Percentiles rank a stretch among this genome's conserved stretches.
Evolutionary conservation across 257 asterid species (phyloP).

Genomic region (Primulina tabacum): DNA sequence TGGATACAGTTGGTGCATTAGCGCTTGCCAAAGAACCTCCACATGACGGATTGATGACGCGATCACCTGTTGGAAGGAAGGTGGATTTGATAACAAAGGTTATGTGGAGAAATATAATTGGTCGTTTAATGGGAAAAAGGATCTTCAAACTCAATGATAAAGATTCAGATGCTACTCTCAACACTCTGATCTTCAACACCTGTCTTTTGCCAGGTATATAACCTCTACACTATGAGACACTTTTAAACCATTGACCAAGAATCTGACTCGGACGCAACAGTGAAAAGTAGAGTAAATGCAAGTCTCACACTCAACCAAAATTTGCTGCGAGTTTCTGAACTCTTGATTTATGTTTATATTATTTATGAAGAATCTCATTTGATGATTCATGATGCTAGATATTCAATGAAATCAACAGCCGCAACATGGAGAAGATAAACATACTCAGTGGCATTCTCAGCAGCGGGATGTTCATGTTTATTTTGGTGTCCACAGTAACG

Average conservation of each 20-base stretch:
- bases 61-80: conserved; percentile 61
- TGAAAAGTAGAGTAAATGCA: not conserved
- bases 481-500: conserved; percentile 51
- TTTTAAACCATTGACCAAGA: not conserved
- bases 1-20: conserved; percentile 87
- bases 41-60: conserved; percentile 65
- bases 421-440: conserved; percentile 78
- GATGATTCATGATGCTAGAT: conserved; percentile 32
- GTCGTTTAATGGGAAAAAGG: conserved; percentile 51
- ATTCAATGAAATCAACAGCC: conserved; percentile 82
- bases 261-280: not conserved
- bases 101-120: conserved; percentile 87
- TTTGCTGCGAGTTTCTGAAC: not conserved
- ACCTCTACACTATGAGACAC: too few relatives aligned
- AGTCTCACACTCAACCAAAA: not conserved
- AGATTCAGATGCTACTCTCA: conserved; percentile 43
- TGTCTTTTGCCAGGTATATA: conserved; percentile 73
- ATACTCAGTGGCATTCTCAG: conserved; percentile 55
- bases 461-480: conserved; percentile 61
- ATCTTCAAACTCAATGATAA: conserved; percentile 47
- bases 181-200: conserved; percentile 78
- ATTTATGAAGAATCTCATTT: too few relatives aligned
- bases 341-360: too few relatives aligned
- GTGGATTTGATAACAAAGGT: conserved; percentile 53
- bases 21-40: conserved; percentile 93